A percentile compares a stretch with the other conserved stretches of the same genome.
These are phyloP conservation scores for Claviceps capensis DNA, from an alignment of 2,329 filamentous ascomycete species.

Conservation along the genomic window DNA sequence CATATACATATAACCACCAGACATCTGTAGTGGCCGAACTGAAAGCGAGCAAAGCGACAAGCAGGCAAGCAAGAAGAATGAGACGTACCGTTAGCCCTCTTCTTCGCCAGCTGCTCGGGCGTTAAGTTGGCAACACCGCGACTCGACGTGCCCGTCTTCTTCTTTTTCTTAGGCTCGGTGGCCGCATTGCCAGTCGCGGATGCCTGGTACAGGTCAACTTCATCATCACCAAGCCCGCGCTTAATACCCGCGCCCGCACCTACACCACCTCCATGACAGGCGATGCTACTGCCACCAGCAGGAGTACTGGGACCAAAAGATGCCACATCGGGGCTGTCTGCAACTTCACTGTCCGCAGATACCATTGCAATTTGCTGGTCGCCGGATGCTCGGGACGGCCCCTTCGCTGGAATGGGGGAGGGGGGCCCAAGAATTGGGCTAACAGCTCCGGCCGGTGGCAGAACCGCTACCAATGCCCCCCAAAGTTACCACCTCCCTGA, in stretches of 20 bases:
- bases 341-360: neutral
- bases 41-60: neutral
- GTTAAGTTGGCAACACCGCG: slow-evolving; percentile 50
- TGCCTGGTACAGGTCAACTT: neutral
- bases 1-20: neutral
- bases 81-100: slow-evolving; percentile 41
- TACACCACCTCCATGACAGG: neutral
- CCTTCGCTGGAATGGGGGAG: neutral
- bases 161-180: slow-evolving; percentile 20
- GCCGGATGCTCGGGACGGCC: neutral
- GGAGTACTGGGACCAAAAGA: neutral
- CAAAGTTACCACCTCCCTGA: too few species aligned
- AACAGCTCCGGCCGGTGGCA: too few species aligned
- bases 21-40: neutral
- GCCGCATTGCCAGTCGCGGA: slow-evolving; percentile 4
- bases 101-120: slow-evolving; percentile 60
- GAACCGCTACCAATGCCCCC: too few species aligned
- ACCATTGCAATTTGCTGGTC: neutral
- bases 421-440: too few species aligned
- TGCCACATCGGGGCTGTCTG: slow-evolving; percentile 1
- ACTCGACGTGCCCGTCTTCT: slow-evolving; percentile 29
- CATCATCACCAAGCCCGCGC: neutral
- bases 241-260: neutral
- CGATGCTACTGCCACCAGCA: neutral
- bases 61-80: neutral